Evolutionary conservation across 2,329 filamentous ascomycete species (phyloP), one percentile per base, ranked within the genome.

Genomic region (Trichoderma lentiforme): DNA sequence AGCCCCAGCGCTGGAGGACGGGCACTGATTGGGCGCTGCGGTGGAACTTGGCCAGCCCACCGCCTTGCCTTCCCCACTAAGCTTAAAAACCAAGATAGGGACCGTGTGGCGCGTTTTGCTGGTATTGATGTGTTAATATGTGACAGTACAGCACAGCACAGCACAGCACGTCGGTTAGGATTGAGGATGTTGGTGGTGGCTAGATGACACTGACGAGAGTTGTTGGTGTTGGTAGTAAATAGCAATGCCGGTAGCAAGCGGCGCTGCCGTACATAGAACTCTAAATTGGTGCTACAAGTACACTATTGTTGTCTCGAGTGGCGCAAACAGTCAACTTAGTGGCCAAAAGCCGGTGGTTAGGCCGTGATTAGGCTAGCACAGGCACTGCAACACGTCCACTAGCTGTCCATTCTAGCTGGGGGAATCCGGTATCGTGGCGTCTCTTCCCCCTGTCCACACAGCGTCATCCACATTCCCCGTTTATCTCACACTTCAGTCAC

Each of bases 401-500:
- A 43, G 39, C 43, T 21, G 43, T 51, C 43, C 18, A 51, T n/a
- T 51, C 9, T 51, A 51, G 43, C 43, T 51, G 43, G 43, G 43
- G 43, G 39, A 51, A 21, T 51, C 43, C n/a, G 43, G 43, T 21
- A 36, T 56, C 56, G 65, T 69, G 65, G 65, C 65, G 65, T 30
- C 26, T 32, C 30, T 34, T 21, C 64, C 36, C 66, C 66, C n/a
- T 57, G 56, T 32, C 34, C 28, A 21, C 66, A 11, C 15, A 62
- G 67, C 67, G 67, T 70, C 67, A 70, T 70, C 67, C 67, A 62
- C 67, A 70, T 70, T 70, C 67, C 67, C 57, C 57, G 28, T 60
- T 61, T 34, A 34, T 58, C 64, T 43, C 24, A 36, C 51, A 36
- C 51, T 28, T 57, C 56, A 51, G 57, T 34, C 66, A 70, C 56